These are phyloP conservation scores for Apiotrichum montevideense DNA, from an alignment of 1,284 basidiomycete genomes.

Conservation along the genomic window DNA sequence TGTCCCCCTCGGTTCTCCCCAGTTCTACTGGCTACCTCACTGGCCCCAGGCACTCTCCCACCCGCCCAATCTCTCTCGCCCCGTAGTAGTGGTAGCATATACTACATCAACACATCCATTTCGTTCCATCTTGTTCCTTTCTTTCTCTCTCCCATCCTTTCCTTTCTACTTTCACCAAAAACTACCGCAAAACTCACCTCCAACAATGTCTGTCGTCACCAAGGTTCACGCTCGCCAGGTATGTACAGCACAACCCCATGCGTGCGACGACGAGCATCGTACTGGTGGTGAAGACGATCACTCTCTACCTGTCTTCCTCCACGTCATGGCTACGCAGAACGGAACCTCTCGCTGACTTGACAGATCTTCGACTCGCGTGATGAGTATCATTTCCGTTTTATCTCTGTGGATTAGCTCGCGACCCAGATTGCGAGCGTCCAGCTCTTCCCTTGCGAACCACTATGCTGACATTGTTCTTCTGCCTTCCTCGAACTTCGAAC, in stretches of 20 bases:
- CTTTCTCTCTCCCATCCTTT: constrained; percentile 2
- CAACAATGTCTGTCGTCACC: constrained; percentile 69
- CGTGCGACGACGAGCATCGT: too few relatives aligned
- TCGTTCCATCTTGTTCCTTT: constrained; percentile 3
- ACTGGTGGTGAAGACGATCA: too few relatives aligned
- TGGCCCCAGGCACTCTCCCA: too few relatives aligned
- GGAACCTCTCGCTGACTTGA: constrained; percentile 6
- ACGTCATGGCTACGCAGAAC: neutral
- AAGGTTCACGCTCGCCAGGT: constrained; percentile 86
- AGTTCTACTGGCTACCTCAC: too few relatives aligned
- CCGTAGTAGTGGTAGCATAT: too few relatives aligned
- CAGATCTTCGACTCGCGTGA: constrained; percentile 97
- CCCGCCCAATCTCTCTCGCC: too few relatives aligned
- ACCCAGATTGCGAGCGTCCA: neutral
- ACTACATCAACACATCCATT: neutral
- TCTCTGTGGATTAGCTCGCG: neutral
- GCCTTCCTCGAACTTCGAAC: neutral
- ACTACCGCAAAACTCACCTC: constrained; percentile 1
- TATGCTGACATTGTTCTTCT: constrained; percentile 22
- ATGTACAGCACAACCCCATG: neutral
- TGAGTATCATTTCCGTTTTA: constrained; percentile 26
- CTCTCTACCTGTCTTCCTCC: neutral
- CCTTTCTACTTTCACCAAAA: neutral
- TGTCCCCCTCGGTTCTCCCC: too few relatives aligned
- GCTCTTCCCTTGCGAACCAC: neutral